phyloP scores from a whole-genome alignment of 2,329 filamentous ascomycete species.

The Thielaviopsis punctulata region DNA sequence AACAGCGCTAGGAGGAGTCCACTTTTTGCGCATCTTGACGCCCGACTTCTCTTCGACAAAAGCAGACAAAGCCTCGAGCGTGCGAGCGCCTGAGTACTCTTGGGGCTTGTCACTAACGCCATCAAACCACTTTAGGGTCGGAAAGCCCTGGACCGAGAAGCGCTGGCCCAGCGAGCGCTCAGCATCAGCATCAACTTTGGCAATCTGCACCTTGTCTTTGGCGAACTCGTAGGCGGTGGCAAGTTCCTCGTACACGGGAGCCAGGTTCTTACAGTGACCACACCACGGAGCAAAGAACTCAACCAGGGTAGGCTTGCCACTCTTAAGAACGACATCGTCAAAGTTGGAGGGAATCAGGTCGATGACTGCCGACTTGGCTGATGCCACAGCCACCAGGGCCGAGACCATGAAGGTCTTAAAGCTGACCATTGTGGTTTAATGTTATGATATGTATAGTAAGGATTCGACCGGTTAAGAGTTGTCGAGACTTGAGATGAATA shows the following conservation, averaged over 20 bases:
- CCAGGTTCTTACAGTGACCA: constrained; percentile 96
- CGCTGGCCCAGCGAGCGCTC: constrained; percentile 70
- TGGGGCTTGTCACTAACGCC: constrained; percentile 73
- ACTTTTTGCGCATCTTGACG: constrained; percentile 61
- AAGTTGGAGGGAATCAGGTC: constrained; percentile 87
- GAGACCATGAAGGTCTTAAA: constrained; percentile 43
- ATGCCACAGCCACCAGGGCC: constrained; percentile 35
- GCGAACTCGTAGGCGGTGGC: constrained; percentile 55
- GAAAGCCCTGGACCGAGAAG: constrained; percentile 86
- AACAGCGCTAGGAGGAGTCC: constrained; percentile 55
- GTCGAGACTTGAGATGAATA: neutral
- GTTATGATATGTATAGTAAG: neutral
- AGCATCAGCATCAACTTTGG: constrained; percentile 88
- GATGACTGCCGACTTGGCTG: constrained; percentile 66
- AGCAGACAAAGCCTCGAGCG: constrained; percentile 64
- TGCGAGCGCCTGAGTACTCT: constrained; percentile 75
- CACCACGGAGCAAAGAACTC: constrained; percentile 99
- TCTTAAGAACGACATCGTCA: constrained; percentile 73
- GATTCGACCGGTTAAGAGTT: neutral
- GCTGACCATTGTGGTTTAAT: constrained; percentile 30
- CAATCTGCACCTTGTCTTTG: constrained; percentile 62
- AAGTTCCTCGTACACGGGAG: constrained; percentile 87
- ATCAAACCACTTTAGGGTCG: constrained; percentile 94
- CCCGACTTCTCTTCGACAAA: constrained; percentile 83
- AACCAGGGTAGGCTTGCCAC: constrained; percentile 86